Conservation (phyloP, 139 green algal species). For the Tetradesmus lagerheimii region DNA sequence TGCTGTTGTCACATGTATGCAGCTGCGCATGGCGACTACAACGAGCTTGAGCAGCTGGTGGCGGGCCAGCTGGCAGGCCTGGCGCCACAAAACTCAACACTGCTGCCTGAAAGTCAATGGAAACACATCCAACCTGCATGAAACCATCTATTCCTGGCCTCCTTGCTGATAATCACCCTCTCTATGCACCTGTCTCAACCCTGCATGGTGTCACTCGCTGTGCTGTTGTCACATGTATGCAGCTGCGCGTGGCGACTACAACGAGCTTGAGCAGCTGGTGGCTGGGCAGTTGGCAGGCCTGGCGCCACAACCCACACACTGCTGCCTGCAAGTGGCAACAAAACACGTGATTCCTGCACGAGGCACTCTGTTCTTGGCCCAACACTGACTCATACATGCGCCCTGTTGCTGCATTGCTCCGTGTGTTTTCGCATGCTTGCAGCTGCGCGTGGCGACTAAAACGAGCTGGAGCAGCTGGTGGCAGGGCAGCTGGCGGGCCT, state of each 20-base stretch:
- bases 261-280: constrained; percentile 22
- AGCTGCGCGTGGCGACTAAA: constrained; percentile 37
- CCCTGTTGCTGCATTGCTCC: background rate
- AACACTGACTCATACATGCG: background rate
- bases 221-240: too few species aligned
- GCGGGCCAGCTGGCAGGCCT: constrained; percentile 59
- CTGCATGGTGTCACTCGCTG: too few species aligned
- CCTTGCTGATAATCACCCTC: too few species aligned
- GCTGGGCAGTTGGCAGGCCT: constrained; percentile 60
- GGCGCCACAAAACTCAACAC: constrained; percentile 3
- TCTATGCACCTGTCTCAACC: too few species aligned
- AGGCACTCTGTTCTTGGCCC: too few species aligned
- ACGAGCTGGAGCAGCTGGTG: constrained; percentile 22
- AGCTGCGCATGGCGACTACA: constrained; percentile 41
- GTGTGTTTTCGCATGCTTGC: too few species aligned
- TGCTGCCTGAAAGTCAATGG: too few species aligned
- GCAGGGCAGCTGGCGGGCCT: constrained; percentile 62
- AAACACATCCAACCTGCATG: too few species aligned
- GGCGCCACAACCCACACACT: too few species aligned
- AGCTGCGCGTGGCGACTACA: constrained; percentile 37
- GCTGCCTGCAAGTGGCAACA: too few species aligned
- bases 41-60: constrained; percentile 22
- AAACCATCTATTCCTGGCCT: too few species aligned
- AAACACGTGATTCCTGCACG: too few species aligned
- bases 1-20: background rate